Evolutionary conservation across 1,284 basidiomycete genomes (phyloP).

Genomic region (Heliocybe sulcata): DNA sequence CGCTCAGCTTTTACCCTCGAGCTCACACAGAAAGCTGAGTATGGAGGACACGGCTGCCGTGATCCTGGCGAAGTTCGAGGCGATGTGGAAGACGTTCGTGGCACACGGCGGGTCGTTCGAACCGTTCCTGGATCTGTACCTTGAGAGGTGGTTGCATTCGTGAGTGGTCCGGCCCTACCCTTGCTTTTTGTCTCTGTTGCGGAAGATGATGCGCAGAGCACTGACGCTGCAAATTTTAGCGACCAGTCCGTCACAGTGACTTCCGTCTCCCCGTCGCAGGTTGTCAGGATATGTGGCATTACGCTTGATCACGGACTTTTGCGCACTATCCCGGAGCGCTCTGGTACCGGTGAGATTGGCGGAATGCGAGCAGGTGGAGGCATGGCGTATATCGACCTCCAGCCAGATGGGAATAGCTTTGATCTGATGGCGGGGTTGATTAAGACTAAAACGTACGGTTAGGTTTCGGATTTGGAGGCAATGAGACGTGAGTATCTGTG

Average conservation of each 20-base stretch:
- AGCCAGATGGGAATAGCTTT: conserved; percentile 97
- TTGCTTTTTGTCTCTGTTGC: neutral
- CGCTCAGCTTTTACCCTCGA: conserved; percentile 51
- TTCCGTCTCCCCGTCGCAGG: conserved; percentile 61
- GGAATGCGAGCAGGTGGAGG: conserved; percentile 17
- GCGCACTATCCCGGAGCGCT: conserved; percentile 58
- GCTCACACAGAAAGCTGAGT: conserved; percentile 34
- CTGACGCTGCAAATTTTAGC: too few relatives aligned
- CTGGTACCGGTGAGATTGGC: conserved; percentile 32
- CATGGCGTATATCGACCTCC: conserved; percentile 52
- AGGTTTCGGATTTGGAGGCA: too few relatives aligned
- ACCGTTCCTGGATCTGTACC: conserved; percentile 76
- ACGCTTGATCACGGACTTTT: conserved; percentile 85
- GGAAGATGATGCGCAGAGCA: conserved; percentile 4
- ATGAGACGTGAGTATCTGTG: too few relatives aligned
- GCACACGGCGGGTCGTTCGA: conserved; percentile 60
- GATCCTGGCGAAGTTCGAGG: conserved; percentile 76
- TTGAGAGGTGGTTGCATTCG: conserved; percentile 85
- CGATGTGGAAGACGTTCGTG: conserved; percentile 73
- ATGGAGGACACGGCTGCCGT: conserved; percentile 75
- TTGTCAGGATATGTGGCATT: conserved; percentile 80
- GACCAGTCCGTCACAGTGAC: conserved; percentile 83
- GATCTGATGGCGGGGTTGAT: conserved; percentile 93
- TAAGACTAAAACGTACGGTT: conserved; percentile 41
- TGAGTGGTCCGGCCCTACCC: conserved; percentile 33